phyloP scores from a whole-genome alignment of 441 rosid genomes.

The Theobroma grandiflorum region DNA sequence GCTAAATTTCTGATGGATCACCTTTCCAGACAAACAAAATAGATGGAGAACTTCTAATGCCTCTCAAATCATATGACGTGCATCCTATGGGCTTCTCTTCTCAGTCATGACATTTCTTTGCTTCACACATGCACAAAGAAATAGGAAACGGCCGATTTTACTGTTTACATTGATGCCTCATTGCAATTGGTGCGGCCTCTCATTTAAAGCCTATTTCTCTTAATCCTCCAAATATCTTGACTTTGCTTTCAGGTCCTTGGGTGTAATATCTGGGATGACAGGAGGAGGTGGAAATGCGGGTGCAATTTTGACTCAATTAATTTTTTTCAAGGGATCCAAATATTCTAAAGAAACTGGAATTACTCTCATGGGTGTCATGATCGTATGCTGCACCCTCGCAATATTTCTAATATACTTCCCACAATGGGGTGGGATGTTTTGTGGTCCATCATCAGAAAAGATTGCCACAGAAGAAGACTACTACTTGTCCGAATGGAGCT shows the following conservation, averaged over 20 bases:
- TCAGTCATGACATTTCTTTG: not conserved
- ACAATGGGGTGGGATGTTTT: constrained; percentile 97
- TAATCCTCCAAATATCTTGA: not conserved
- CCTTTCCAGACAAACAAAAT: not conserved
- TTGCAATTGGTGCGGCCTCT: not conserved
- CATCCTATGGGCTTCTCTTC: not conserved
- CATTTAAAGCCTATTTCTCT: not conserved
- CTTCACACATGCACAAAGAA: not conserved
- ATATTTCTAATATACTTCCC: constrained; percentile 68
- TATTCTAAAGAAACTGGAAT: constrained; percentile 84
- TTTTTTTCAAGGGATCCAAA: constrained; percentile 83
- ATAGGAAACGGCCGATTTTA: not conserved
- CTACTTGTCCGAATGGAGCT: constrained; percentile 77
- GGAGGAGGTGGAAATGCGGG: constrained; percentile 94
- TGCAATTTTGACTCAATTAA: constrained; percentile 79
- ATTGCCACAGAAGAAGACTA: constrained; percentile 72
- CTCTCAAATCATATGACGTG: not conserved
- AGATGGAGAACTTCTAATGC: not conserved
- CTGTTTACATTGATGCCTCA: not conserved
- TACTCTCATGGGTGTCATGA: constrained; percentile 83
- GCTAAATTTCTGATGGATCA: not conserved
- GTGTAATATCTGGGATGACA: constrained; percentile 84
- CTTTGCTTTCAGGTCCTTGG: constrained; percentile 62
- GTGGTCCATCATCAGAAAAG: constrained; percentile 60
- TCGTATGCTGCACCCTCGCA: constrained; percentile 73